Evolutionary conservation across 305 asterid species (phyloP), one percentile per base, ranked within the genome.

Genomic region (Rubia occidens): DNA sequence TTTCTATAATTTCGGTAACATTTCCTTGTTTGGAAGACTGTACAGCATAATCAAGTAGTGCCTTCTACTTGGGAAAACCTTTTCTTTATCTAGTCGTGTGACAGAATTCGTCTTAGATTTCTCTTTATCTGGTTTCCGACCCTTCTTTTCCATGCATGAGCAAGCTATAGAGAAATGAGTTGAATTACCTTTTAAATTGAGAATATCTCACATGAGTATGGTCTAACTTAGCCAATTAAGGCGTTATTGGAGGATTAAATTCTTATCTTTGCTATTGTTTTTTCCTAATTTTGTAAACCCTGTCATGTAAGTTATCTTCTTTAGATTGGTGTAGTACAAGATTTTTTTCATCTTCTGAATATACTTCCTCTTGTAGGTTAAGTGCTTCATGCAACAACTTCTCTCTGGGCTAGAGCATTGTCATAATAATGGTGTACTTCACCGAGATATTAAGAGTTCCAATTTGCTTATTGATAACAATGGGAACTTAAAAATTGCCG

Each of bases 401-500:
- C 84, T 92, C 64, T 88, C 95, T 68, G 98, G 97, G 47, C 87
- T 92, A 40, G 97, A 88, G 83, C 97, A 92, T 73, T 90, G 97
- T 86, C 97, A 92, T 80, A 77, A 73, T 77, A 90, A 88, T 58
- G 97, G 98, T 24, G 95, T 92, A 64, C 80, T 90, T 54, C 98
- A 92, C 75, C 89, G 98, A 51, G 98, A 92, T 81, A 89, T 92
- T 43, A 92, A 90, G 80, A 85, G 95, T 75, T 88, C 98, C 61
- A 92, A 92, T 84, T 80, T 92, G 81, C 93, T 92, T 26, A 85
- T 90, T 53, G 90, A 90, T 83, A 79, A 88, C 24, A 82, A 82
- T 51, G 98, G 98, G 60, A 82, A 78, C 42, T 76, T 92, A 42
- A 92, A 88, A 80, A 83, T 92, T 60, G 98, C 97, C 5, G 98